A percentile compares a stretch with the other conserved stretches of the same genome.
Conservation (phyloP, 345 rosid genomes). For the Brassica napus region Da-Ae NC_063452.1:11537001-11537500, state of each 20-base stretch:
- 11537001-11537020: constrained; percentile 19
- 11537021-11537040: neutral
- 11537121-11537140: constrained; percentile 47
- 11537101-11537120: constrained; percentile 67
- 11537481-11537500: constrained; percentile 66
- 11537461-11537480: constrained; percentile 67
- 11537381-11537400: constrained; percentile 75
- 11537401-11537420: constrained; percentile 83
- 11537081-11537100: constrained; percentile 41
- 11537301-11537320: constrained; percentile 84
- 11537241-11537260: constrained; percentile 88
- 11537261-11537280: constrained; percentile 77
- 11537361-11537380: constrained; percentile 87
- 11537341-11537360: constrained; percentile 88
- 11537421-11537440: constrained; percentile 89
- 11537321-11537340: constrained; percentile 74
- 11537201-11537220: constrained; percentile 75
- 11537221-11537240: constrained; percentile 89
- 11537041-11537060: constrained; percentile 4
- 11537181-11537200: constrained; percentile 80
- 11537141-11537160: constrained; percentile 66
- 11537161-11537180: constrained; percentile 54
- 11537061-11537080: constrained; percentile 44
- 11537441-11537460: constrained; percentile 72
- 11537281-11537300: constrained; percentile 49